These are phyloP conservation scores for Citrullus colocynthis DNA, from an alignment of 306 rosid species.

Conservation along the genomic window DNA sequence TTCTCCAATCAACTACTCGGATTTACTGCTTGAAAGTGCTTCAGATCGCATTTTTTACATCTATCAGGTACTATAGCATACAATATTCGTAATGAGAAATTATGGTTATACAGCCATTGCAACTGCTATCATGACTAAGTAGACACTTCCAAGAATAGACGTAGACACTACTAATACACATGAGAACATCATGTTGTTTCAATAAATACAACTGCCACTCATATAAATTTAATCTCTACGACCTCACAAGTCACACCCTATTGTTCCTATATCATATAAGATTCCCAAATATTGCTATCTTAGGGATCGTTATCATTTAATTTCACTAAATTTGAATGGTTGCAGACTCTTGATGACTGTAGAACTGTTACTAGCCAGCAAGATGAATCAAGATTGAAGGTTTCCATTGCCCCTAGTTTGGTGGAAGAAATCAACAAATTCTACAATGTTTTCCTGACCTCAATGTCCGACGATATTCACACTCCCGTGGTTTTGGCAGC, in stretches of 20 bases:
- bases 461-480: slow-evolving; percentile 93
- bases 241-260: not conserved
- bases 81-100: not conserved
- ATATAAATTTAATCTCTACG: not conserved
- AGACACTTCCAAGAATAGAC: not conserved
- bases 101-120: not conserved
- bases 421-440: slow-evolving; percentile 34
- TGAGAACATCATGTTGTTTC: not conserved
- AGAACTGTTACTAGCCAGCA: slow-evolving; percentile 49
- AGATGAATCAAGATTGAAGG: slow-evolving; percentile 37
- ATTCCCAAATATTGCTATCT: not conserved
- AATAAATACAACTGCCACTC: too few species aligned
- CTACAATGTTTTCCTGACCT: slow-evolving; percentile 40
- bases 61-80: slow-evolving; percentile 46
- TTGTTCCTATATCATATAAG: not conserved
- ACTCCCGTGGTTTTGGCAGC: slow-evolving; percentile 74
- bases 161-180: not conserved
- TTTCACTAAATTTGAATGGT: slow-evolving; percentile 8
- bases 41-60: slow-evolving; percentile 84
- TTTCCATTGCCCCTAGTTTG: slow-evolving; percentile 43
- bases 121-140: not conserved
- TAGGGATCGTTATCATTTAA: not conserved
- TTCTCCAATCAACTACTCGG: slow-evolving; percentile 84
- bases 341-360: slow-evolving; percentile 83
- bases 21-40: slow-evolving; percentile 75